These are phyloP conservation scores for Fusarium sp. DNA, from an alignment of 2,329 filamentous ascomycete genomes.

Conservation along the genomic window DNA sequence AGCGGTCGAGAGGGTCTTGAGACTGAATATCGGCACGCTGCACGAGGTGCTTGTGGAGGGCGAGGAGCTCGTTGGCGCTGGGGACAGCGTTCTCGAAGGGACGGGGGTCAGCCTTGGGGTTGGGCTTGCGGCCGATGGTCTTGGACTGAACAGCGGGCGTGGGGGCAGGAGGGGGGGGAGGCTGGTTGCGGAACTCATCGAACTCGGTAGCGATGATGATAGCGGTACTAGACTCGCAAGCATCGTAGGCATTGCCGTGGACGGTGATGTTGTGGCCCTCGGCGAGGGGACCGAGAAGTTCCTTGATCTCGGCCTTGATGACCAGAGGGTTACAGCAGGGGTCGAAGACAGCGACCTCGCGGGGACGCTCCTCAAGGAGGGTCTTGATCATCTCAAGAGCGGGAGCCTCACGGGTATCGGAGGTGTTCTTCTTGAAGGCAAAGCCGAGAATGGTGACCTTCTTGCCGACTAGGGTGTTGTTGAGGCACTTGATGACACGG, in stretches of 20 bases:
- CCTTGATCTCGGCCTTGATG: conserved; percentile 64
- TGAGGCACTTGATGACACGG: conserved; percentile 74
- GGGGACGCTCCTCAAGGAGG: conserved; percentile 73
- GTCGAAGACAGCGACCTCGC: conserved; percentile 77
- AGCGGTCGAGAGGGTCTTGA: conserved; percentile 62
- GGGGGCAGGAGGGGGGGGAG: conserved; percentile 51
- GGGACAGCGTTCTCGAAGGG: conserved; percentile 57
- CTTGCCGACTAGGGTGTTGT: conserved; percentile 77
- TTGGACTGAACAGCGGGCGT: conserved; percentile 47
- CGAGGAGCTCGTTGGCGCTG: conserved; percentile 61
- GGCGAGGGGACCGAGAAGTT: conserved; percentile 56
- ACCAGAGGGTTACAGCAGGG: conserved; percentile 69
- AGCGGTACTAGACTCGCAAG: conserved; percentile 63
- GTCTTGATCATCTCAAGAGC: conserved; percentile 76
- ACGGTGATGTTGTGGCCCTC: conserved; percentile 62
- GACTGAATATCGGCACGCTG: conserved; percentile 48
- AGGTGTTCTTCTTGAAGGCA: conserved; percentile 84
- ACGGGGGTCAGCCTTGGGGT: conserved; percentile 61
- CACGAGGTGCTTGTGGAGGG: conserved; percentile 63
- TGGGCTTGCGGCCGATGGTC: conserved; percentile 55
- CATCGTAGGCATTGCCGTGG: conserved; percentile 63
- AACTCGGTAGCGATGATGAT: conserved; percentile 69
- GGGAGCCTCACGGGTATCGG: conserved; percentile 79
- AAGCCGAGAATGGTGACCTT: conserved; percentile 81
- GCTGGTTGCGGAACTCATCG: conserved; percentile 66